phyloP scores from a whole-genome alignment of 768 basidiomycete species.

The Sarcodon sp. region DNA sequence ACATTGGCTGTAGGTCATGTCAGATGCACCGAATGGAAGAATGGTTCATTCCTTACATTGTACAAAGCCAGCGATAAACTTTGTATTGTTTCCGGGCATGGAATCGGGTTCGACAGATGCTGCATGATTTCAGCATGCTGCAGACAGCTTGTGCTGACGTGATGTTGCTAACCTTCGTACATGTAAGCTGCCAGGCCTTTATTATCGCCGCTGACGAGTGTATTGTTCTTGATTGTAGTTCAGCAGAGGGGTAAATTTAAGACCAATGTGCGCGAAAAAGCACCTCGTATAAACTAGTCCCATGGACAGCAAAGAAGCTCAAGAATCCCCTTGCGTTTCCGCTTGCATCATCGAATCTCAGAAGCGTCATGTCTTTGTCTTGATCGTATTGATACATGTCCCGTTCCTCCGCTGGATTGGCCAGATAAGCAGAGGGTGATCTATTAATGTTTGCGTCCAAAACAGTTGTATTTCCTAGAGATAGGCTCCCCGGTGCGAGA shows the following conservation, averaged over 20 bases:
- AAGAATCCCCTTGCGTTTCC: slow-evolving; percentile 55
- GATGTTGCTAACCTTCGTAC: slow-evolving; percentile 44
- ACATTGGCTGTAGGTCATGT: slow-evolving; percentile 45
- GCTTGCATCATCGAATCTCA: slow-evolving; percentile 46
- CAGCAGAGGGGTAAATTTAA: background rate
- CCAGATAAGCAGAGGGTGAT: slow-evolving; percentile 63
- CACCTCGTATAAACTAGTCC: slow-evolving; percentile 70
- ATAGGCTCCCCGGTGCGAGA: slow-evolving; percentile 45
- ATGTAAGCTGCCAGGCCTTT: slow-evolving; percentile 79
- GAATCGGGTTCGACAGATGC: slow-evolving; percentile 49
- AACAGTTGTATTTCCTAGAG: slow-evolving; percentile 58
- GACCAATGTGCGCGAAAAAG: background rate
- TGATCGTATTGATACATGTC: slow-evolving; percentile 56
- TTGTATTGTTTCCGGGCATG: slow-evolving; percentile 51
- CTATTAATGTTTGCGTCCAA: slow-evolving; percentile 61
- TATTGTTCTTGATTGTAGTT: slow-evolving; percentile 47
- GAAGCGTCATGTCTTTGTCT: slow-evolving; percentile 60
- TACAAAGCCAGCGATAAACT: slow-evolving; percentile 62
- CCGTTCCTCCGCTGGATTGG: slow-evolving; percentile 61
- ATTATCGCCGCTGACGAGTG: slow-evolving; percentile 70
- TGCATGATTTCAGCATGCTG: slow-evolving; percentile 13
- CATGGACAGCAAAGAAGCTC: slow-evolving; percentile 71
- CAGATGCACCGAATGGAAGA: background rate
- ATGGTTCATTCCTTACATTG: slow-evolving; percentile 36
- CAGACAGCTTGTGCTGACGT: background rate